phyloP scores from a whole-genome alignment of 208 protist species.

The Acanthamoeba royreba region DNA sequence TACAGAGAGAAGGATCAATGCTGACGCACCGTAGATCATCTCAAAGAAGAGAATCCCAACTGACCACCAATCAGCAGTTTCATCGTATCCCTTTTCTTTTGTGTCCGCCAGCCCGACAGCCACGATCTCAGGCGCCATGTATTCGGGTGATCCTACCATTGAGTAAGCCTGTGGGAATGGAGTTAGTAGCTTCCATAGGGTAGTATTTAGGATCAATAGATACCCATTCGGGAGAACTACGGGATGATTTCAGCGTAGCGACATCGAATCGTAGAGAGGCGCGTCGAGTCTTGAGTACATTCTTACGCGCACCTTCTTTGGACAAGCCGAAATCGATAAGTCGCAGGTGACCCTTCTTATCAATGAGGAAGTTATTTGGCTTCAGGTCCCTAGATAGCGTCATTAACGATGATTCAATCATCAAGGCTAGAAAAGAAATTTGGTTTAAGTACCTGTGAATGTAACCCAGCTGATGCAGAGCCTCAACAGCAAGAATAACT shows the following conservation, averaged over 20 bases:
- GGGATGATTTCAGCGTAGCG: neutral
- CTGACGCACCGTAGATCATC: constrained; percentile 58
- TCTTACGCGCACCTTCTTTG: constrained; percentile 56
- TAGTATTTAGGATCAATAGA: too few relatives aligned
- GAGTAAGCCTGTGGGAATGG: neutral
- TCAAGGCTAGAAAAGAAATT: neutral
- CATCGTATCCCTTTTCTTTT: constrained; percentile 59
- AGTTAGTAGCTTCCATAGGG: too few relatives aligned
- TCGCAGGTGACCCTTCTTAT: constrained; percentile 63
- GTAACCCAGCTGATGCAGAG: constrained; percentile 63
- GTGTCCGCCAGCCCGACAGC: neutral
- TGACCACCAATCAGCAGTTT: constrained; percentile 68
- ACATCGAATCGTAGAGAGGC: neutral
- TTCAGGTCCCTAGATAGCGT: constrained; percentile 60
- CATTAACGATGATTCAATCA: neutral
- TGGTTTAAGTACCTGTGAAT: constrained; percentile 43
- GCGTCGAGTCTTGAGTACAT: neutral
- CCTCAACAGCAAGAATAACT: constrained; percentile 57
- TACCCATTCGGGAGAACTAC: neutral
- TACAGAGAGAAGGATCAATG: neutral
- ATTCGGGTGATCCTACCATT: constrained; percentile 11
- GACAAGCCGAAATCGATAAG: constrained; percentile 74
- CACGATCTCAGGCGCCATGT: constrained; percentile 38
- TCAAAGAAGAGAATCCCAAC: constrained; percentile 69
- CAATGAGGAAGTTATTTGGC: constrained; percentile 74